Base-by-base conservation (phyloP, 805 yeast genomes). In the Candida namnaoensis region DNA sequence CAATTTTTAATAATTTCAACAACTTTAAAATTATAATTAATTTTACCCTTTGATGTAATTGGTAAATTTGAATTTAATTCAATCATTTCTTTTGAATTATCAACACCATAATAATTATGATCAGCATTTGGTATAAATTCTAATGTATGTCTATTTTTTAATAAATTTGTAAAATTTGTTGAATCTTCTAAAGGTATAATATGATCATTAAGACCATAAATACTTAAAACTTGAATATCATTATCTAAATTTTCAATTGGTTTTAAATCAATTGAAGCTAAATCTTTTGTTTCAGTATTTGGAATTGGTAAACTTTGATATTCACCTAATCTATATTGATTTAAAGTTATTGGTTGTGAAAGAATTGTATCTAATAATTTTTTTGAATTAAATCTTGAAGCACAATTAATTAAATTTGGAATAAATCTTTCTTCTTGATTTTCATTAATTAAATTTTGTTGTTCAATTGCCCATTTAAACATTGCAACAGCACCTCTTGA, bases 401-500 rank as follows among this genome's bases (percentile, higher is more conserved):
- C 74, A 57, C 87, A 78, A 49, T 86, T 86, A 52, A 88, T 65
- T 49, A 90, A 54, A 43, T 71, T 71, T 1, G 90, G 88, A 2
- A 84, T 76, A n/a, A 66, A 51, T 10, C 65, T 60, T 13, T 67
- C 72, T 7, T 55, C 47, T 4, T 64, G 47, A 9, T 58, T 4
- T 55, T 61, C 33, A 3, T 59, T 60, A 12, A 60, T 42, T 25
- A 66, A 61, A 11, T 47, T 36, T 44, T 72, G 69, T 43, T 74
- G 75, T 34, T 60, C 43, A 32, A 74, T 44, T 4, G 82, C 81
- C 84, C 90, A 90, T 42, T 74, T 64, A 52, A 86, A 80, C 80
- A 80, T 77, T 5, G 90, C 80, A 26, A 83, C 72, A 5, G 76
- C 70, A 9, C 95, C 96, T 44, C 96, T 68, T 0, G 95, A 86